These are phyloP conservation scores for Rauvolfia tetraphylla DNA, from an alignment of 257 asterid genomes.

Conservation along the genomic window DNA sequence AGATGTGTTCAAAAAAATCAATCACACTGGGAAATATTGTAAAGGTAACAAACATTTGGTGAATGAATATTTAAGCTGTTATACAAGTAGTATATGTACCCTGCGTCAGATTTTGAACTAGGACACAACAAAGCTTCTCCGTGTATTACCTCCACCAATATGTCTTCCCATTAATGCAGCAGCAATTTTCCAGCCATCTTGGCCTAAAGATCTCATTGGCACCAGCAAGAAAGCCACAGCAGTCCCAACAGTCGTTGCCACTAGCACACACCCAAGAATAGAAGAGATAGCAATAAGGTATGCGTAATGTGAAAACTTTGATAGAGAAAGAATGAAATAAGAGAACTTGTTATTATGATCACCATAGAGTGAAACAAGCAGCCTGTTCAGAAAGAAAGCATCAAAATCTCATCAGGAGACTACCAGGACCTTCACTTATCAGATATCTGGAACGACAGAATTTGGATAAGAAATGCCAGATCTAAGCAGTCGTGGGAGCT, in stretches of 20 bases:
- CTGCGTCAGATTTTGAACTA: constrained; percentile 4
- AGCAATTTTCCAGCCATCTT: constrained; percentile 92
- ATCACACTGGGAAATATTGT: not conserved
- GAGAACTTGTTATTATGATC: not conserved
- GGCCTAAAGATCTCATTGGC: constrained; percentile 86
- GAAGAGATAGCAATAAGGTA: not conserved
- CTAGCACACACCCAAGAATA: constrained; percentile 30
- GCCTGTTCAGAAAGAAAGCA: not conserved
- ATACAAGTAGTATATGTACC: not conserved
- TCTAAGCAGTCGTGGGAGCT: not conserved
- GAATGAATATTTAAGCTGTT: not conserved
- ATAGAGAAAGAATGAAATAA: not conserved
- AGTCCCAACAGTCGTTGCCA: constrained; percentile 86
- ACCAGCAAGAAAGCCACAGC: constrained; percentile 66
- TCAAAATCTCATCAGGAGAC: not conserved
- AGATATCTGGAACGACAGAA: not conserved
- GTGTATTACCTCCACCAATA: constrained; percentile 81
- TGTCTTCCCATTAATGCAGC: constrained; percentile 98
- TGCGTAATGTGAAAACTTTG: not conserved
- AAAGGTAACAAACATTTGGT: not conserved
- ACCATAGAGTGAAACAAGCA: not conserved
- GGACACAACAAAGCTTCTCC: not conserved
- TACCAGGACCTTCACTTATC: not conserved
- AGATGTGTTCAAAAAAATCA: not conserved
- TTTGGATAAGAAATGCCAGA: not conserved